These are phyloP conservation scores for Coffea humblotiana DNA, from an alignment of 305 asterid genomes.

Conservation along the genomic window DNA sequence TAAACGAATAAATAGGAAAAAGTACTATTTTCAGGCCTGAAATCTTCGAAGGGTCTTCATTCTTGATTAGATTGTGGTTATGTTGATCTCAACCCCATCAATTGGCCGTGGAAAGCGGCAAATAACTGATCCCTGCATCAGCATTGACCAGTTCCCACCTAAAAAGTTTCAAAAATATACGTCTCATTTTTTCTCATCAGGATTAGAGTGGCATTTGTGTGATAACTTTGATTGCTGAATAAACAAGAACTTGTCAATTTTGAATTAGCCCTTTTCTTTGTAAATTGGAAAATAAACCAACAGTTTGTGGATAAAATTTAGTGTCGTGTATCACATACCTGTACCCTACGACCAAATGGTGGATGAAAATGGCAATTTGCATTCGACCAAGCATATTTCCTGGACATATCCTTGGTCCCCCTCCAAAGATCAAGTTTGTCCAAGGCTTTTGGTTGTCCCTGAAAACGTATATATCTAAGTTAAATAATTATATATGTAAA, in stretches of 20 bases:
- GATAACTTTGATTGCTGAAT: not conserved
- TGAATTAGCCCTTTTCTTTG: not conserved
- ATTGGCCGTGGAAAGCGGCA: slow-evolving; percentile 41
- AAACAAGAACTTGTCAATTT: not conserved
- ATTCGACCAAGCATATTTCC: slow-evolving; percentile 65
- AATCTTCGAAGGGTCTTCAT: not conserved
- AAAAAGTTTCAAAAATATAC: not conserved
- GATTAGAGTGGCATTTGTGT: not conserved
- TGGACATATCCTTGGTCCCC: slow-evolving; percentile 54
- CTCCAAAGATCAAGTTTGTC: slow-evolving; percentile 49
- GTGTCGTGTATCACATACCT: slow-evolving; percentile 19
- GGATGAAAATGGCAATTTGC: slow-evolving; percentile 44
- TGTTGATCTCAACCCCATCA: slow-evolving; percentile 44
- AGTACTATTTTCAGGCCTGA: too few species aligned
- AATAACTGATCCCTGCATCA: slow-evolving; percentile 31
- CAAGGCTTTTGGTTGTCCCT: slow-evolving; percentile 44
- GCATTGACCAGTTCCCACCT: slow-evolving; percentile 38
- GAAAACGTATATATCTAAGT: not conserved
- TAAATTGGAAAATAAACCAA: not conserved
- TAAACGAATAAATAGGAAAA: too few species aligned
- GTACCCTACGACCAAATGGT: slow-evolving; percentile 51
- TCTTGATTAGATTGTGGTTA: slow-evolving; percentile 10
- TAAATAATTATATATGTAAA: not conserved
- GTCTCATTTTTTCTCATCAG: too few species aligned
- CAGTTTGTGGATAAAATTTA: too few species aligned